Conservation (phyloP, 2,329 filamentous ascomycete species). For the Fusarium albosuccineum region DNA sequence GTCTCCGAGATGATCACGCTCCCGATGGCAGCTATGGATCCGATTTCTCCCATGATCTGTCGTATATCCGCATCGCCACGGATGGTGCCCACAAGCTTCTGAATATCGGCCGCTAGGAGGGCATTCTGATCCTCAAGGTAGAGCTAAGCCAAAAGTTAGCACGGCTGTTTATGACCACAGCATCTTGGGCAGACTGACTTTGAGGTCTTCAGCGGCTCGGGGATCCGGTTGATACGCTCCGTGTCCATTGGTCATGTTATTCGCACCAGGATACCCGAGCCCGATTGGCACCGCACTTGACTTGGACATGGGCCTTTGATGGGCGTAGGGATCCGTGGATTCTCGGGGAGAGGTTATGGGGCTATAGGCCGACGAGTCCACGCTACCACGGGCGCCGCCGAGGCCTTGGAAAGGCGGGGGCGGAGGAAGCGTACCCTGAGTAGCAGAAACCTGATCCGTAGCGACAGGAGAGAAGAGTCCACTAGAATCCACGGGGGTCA, state of each 20-base stretch:
- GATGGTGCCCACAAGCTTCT: constrained; percentile 81
- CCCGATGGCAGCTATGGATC: constrained; percentile 77
- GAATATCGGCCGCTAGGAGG: constrained; percentile 81
- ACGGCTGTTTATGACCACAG: neutral
- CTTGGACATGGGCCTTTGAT: constrained; percentile 45
- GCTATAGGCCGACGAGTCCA: constrained; percentile 81
- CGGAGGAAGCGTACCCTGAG: constrained; percentile 60
- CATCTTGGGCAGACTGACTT: constrained; percentile 48
- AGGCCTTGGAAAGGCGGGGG: constrained; percentile 71
- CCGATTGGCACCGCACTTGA: constrained; percentile 54
- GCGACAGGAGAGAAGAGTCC: constrained; percentile 75
- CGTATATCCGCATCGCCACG: constrained; percentile 73
- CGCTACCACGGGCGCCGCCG: constrained; percentile 69
- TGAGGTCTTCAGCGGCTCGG: constrained; percentile 63
- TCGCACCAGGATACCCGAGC: constrained; percentile 51
- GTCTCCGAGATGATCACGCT: constrained; percentile 77
- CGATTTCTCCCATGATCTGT: constrained; percentile 77
- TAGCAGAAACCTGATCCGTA: constrained; percentile 51
- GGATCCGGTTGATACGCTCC: constrained; percentile 54
- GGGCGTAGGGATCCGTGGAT: constrained; percentile 61
- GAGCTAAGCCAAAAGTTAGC: constrained; percentile 60
- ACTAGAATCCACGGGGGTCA: constrained; percentile 75
- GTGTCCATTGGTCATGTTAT: constrained; percentile 56
- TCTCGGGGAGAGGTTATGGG: constrained; percentile 76
- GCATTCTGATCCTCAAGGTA: constrained; percentile 89